Base-by-base conservation (phyloP, 371 early-diverging fungal species). In the Chytridium lagenaria region DNA sequence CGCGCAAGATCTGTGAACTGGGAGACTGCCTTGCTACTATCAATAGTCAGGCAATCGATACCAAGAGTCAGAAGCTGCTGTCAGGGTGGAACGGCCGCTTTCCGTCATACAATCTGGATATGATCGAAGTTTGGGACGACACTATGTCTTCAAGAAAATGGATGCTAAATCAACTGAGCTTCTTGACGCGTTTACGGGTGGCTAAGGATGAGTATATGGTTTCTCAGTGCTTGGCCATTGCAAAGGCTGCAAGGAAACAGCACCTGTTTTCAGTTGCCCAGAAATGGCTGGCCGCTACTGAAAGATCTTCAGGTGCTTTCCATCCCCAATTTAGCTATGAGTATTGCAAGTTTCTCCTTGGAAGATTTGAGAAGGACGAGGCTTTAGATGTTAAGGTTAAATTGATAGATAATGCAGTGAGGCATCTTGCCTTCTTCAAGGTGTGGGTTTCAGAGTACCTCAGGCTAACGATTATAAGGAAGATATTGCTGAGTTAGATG, bases 241-340 rank as follows among this genome's bases (percentile, higher is more conserved):
- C 83, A 0, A 78, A 84, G 33, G 88, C 90, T 16, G 89, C 91
- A 0, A 76, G 83, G n/a, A 70, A 81, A 0, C 91, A 91, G 71
- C 77, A 81, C n/a, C 85, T 87, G 71, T 83, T 83, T 67, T 72
- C 69, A 38, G 86, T 89, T 0, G 86, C 89, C 23, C 73, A 72
- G 0, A 77, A 72, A 0, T 83, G 85, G 72, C 75, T 87, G 31
- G 51, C 33, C 2, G 73, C 75, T n/a, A 68, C 22, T 22, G 7
- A 38, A 28, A 67, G 31, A 2, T 12, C 55, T 34, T 3, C 59
- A 7, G 72, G 51, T 15, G 59, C 40, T 3, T 78, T 82, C 63
- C 65, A 74, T 38, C 69, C 76, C 0, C 72, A 51, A 16, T 74
- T 75, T 50, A 59, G 55, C 61, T 64, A 68, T 16, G 71, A 68